Evolutionary conservation across 208 protist genomes (phyloP).

Genomic region (Leishmania tarentolae): DNA sequence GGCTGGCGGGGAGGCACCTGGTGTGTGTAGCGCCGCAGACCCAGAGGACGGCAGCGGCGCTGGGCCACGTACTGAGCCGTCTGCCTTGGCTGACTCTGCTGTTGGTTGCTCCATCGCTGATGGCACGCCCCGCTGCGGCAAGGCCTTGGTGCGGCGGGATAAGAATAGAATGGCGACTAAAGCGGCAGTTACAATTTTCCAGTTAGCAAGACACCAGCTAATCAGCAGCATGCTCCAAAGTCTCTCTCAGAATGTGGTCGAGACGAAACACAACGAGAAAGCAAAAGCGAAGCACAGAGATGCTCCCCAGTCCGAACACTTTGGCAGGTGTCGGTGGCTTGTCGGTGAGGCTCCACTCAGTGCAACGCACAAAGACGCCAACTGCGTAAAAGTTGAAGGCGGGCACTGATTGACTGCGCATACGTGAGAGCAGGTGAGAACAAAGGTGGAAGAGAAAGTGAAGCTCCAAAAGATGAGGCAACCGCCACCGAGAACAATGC

Average conservation of each 20-base stretch:
- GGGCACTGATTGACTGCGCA: not conserved
- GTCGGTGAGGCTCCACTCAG: not conserved
- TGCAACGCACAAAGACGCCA: not conserved
- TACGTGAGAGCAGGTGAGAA: not conserved
- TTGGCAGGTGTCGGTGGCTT: not conserved
- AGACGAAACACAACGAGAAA: constrained; percentile 6
- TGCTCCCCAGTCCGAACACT: not conserved
- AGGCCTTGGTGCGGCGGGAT: not conserved
- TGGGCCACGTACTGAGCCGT: not conserved
- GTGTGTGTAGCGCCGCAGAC: not conserved
- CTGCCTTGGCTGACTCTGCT: not conserved
- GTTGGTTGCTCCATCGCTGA: not conserved
- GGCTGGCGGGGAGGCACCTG: not conserved
- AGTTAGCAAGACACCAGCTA: constrained; percentile 6
- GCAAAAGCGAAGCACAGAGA: not conserved
- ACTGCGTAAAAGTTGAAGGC: too few species aligned
- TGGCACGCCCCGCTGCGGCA: not conserved
- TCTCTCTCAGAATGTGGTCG: not conserved
- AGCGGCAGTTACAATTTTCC: constrained; percentile 3
- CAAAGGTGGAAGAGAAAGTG: not conserved
- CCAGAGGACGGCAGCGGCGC: not conserved
- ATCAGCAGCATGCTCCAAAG: constrained; percentile 2
- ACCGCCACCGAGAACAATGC: not conserved
- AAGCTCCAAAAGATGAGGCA: not conserved
- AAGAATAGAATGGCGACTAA: constrained; percentile 13